Evolutionary conservation across 441 rosid genomes (phyloP).

Genomic region (Euphorbia schlechtendalii): DNA sequence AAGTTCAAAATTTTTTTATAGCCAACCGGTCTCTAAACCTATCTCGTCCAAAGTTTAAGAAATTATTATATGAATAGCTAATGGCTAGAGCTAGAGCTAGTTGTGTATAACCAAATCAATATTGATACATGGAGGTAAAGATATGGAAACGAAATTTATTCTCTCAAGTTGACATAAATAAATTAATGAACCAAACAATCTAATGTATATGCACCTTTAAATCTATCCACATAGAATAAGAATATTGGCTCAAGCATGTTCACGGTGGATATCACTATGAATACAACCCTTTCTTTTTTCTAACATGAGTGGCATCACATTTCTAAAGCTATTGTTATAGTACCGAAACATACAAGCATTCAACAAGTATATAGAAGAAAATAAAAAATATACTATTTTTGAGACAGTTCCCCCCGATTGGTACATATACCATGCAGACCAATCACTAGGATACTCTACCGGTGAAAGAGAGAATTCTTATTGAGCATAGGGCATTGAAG

Average conservation of each 20-base stretch:
- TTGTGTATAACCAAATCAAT: neutral
- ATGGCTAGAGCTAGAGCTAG: neutral
- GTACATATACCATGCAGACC: too few species aligned
- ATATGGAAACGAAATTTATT: slow-evolving; percentile 12
- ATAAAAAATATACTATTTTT: too few species aligned
- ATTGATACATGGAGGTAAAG: neutral
- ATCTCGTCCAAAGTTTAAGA: too few species aligned
- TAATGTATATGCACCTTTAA: slow-evolving; percentile 10
- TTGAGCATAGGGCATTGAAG: too few species aligned
- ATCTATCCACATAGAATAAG: slow-evolving; percentile 16
- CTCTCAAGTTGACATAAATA: slow-evolving; percentile 29
- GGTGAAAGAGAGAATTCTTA: too few species aligned
- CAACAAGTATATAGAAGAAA: too few species aligned
- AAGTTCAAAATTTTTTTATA: too few species aligned
- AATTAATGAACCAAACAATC: slow-evolving; percentile 9
- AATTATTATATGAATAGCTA: too few species aligned
- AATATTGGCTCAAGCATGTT: slow-evolving; percentile 10
- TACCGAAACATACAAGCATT: too few species aligned
- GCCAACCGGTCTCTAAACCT: too few species aligned
- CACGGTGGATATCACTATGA: neutral
- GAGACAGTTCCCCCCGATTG: too few species aligned
- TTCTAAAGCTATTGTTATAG: neutral
- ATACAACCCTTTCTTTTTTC: neutral
- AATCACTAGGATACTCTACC: too few species aligned
- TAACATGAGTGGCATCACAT: neutral